Base-by-base conservation (phyloP, 805 yeast genomes). In the Candida maltosa region DNA sequence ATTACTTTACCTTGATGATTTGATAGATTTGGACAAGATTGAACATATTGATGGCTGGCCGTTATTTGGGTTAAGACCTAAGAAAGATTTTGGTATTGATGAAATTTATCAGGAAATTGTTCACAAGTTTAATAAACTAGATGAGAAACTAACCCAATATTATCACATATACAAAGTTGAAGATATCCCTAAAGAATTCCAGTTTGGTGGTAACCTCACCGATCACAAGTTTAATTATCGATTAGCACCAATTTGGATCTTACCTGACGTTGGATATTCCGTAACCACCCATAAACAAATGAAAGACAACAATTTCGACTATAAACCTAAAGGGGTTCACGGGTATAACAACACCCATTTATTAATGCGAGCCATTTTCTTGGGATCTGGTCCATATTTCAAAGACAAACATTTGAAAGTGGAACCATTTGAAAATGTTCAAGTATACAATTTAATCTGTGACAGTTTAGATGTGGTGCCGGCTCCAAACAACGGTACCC, bases 341-440 rank as follows among this genome's bases (percentile, higher is more conserved):
- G 97, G 97, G 2, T 89, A 86, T 55, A 78, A 83, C 50, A 84
- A 83, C 49, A 71, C 81, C 0, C 87, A 81, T 41, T 72, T 82
- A 5, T 62, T 87, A 38, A 88, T 88, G 96, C 64, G 95, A 33
- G 88, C 95, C 0, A 47, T 86, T 7, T 89, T 91, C 54, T 48
- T 87, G 26, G 95, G 83, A 0, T 56, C 70, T 2, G 97, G 97
- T 0, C 96, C 96, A 0, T 84, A 72, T 49, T 88, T 89, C 56
- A 51, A 60, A 26, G 39, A 47, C 16, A 59, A 53, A 26, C 34
- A 35, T 11, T 42, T 47, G 35, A 64, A 64, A 45, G 62, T 76
- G 16, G 55, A 62, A 42, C 95, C 96, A 4, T 83, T 89, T 48
- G 60, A 69, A 8, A 91, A 87, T 54, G 65, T 73, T 10, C 85